Conservation (phyloP, 75 land plant genomes). For the Pseudotsuga menziesii region DNA sequence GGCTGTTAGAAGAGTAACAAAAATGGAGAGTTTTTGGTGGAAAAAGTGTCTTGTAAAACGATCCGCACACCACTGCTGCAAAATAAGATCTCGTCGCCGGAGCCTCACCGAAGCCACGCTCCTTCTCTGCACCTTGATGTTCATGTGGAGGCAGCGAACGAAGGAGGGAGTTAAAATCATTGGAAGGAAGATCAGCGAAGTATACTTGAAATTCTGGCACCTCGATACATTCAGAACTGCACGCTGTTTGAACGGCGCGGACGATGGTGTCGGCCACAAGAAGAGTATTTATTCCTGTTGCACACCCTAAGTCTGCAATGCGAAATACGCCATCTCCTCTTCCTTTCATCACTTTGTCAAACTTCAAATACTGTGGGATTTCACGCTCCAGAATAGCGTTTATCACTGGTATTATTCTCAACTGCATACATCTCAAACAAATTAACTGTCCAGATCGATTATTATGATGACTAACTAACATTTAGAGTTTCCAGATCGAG, state of each 20-base stretch:
- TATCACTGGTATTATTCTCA: neutral
- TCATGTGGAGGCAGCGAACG: conserved; percentile 46
- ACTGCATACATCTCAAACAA: neutral
- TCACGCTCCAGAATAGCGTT: conserved; percentile 3
- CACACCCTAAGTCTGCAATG: conserved; percentile 23
- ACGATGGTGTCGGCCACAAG: neutral
- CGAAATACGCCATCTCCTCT: neutral
- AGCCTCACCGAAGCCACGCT: neutral
- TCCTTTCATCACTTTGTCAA: neutral
- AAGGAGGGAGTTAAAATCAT: conserved; percentile 73
- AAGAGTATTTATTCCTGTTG: neutral
- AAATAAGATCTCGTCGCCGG: neutral
- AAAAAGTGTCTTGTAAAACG: neutral
- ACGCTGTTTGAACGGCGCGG: neutral
- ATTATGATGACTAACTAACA: no score
- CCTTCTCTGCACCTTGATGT: neutral
- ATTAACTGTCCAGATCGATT: no score
- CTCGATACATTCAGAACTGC: neutral
- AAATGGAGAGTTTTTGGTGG: neutral
- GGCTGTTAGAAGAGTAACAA: neutral
- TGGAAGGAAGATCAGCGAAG: conserved; percentile 31
- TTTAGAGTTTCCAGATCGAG: no score
- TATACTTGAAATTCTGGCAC: neutral
- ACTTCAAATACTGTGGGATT: conserved; percentile 6
- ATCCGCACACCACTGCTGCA: neutral